These are phyloP conservation scores for Blastobotrys americana DNA, from an alignment of 805 yeast genomes.

Conservation along the genomic window DNA sequence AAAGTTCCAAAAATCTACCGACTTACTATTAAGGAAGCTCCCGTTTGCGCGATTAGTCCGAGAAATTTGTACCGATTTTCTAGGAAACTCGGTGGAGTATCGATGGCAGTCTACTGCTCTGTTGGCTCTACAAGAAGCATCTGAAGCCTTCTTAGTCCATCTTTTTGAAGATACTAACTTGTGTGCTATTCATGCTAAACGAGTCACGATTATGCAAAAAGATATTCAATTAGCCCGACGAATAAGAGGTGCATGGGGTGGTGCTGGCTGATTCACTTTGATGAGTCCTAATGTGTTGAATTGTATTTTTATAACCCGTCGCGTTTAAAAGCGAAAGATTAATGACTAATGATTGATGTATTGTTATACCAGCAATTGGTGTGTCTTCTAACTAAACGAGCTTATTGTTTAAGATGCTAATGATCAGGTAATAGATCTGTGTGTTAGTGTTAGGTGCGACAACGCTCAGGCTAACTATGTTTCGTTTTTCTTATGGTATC, in stretches of 20 bases:
- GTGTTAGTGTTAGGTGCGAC: too few relatives aligned
- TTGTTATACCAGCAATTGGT: too few relatives aligned
- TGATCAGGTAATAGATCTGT: too few relatives aligned
- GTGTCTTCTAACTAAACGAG: too few relatives aligned
- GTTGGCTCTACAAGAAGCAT: slow-evolving; percentile 97
- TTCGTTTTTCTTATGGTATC: too few relatives aligned
- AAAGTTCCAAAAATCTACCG: slow-evolving; percentile 95
- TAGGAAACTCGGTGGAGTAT: slow-evolving; percentile 44
- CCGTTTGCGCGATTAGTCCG: slow-evolving; percentile 82
- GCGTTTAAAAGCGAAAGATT: too few relatives aligned
- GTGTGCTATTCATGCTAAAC: slow-evolving; percentile 98
- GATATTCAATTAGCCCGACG: slow-evolving; percentile 97
- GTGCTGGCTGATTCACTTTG: slow-evolving; percentile 9
- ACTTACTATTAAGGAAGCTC: slow-evolving; percentile 86
- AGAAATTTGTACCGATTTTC: slow-evolving; percentile 59
- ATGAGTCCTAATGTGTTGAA: too few relatives aligned
- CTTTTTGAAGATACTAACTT: slow-evolving; percentile 96
- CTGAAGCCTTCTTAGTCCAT: slow-evolving; percentile 95
- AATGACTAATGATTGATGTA: too few relatives aligned
- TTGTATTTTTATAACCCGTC: slow-evolving; percentile 8
- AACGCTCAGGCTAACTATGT: too few relatives aligned
- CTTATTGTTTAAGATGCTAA: too few relatives aligned
- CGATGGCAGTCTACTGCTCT: slow-evolving; percentile 97
- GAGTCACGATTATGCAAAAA: slow-evolving; percentile 97
- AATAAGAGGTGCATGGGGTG: slow-evolving; percentile 60